Evolutionary conservation across 371 early-diverging fungal species (phyloP).

Genomic region (Mortierella sp.): DNA sequence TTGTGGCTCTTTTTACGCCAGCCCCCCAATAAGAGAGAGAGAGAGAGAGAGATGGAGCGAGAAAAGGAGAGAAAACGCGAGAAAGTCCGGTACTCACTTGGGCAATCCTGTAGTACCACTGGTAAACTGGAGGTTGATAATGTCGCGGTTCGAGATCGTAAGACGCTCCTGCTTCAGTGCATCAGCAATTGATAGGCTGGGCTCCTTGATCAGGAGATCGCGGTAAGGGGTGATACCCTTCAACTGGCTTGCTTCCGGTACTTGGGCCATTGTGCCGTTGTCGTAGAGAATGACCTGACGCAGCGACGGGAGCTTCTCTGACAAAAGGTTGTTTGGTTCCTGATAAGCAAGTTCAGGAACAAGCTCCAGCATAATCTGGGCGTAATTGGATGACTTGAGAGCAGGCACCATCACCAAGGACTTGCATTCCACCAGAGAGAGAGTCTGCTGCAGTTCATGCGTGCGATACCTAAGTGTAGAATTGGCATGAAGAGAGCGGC

Average conservation of each 20-base stretch:
- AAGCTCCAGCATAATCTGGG: slow-evolving; percentile 47
- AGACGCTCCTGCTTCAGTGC: slow-evolving; percentile 14
- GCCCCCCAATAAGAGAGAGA: background rate
- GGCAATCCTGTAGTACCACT: slow-evolving; percentile 80
- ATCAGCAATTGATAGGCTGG: slow-evolving; percentile 8
- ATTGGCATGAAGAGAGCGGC: background rate
- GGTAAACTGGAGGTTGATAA: slow-evolving; percentile 75
- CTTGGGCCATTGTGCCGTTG: slow-evolving; percentile 11
- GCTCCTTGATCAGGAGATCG: slow-evolving; percentile 26
- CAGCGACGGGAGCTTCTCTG: slow-evolving; percentile 36
- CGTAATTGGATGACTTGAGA: slow-evolving; percentile 55
- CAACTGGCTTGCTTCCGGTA: slow-evolving; percentile 27
- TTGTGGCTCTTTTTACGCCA: background rate
- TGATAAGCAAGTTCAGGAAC: slow-evolving; percentile 39
- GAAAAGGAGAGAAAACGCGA: background rate
- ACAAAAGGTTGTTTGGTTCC: slow-evolving; percentile 27
- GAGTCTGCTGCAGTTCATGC: slow-evolving; percentile 54
- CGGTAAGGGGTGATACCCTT: slow-evolving; percentile 35
- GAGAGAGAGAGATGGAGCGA: background rate
- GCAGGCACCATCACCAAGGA: slow-evolving; percentile 51
- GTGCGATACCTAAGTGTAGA: slow-evolving; percentile 33
- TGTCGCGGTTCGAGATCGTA: slow-evolving; percentile 48
- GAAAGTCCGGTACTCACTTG: slow-evolving; percentile 48
- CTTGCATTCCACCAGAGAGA: slow-evolving; percentile 52
- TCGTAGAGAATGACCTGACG: slow-evolving; percentile 45